Evolutionary conservation across 148 eudicot genomes (phyloP).

Genomic region (Hydrangea macrophylla): DNA sequence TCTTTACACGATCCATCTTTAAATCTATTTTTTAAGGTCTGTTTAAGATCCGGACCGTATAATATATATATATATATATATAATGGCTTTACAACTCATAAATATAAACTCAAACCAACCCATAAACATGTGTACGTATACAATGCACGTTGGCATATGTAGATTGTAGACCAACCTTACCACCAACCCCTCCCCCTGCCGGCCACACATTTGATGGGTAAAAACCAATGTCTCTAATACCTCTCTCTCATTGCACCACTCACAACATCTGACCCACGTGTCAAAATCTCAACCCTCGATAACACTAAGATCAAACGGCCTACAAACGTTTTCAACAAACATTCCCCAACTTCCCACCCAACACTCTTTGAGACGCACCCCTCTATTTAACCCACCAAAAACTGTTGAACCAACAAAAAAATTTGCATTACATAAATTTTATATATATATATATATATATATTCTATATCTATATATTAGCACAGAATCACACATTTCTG

Average conservation of each 20-base stretch:
- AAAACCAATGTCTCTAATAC: background rate
- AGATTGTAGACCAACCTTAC: too few relatives aligned
- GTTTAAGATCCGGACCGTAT: too few relatives aligned
- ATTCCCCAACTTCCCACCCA: conserved; percentile 16
- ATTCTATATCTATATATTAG: background rate
- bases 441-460: background rate
- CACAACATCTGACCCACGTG: background rate
- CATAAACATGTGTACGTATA: too few relatives aligned
- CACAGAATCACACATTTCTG: background rate
- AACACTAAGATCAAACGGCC: conserved; percentile 4
- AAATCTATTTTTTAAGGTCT: too few relatives aligned
- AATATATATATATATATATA: too few relatives aligned
- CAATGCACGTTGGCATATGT: too few relatives aligned
- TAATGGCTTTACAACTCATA: too few relatives aligned
- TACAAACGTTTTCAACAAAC: background rate
- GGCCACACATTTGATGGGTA: background rate
- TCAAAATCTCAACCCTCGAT: background rate
- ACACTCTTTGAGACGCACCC: conserved; percentile 8
- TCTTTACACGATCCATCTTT: too few relatives aligned
- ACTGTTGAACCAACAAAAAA: background rate
- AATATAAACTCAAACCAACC: too few relatives aligned
- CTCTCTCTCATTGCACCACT: background rate
- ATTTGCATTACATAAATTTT: background rate
- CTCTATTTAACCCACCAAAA: conserved; percentile 2
- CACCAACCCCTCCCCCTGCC: too few relatives aligned